Conservation (phyloP, 2,329 filamentous ascomycete genomes). For the Lachnellula arida region DNA sequence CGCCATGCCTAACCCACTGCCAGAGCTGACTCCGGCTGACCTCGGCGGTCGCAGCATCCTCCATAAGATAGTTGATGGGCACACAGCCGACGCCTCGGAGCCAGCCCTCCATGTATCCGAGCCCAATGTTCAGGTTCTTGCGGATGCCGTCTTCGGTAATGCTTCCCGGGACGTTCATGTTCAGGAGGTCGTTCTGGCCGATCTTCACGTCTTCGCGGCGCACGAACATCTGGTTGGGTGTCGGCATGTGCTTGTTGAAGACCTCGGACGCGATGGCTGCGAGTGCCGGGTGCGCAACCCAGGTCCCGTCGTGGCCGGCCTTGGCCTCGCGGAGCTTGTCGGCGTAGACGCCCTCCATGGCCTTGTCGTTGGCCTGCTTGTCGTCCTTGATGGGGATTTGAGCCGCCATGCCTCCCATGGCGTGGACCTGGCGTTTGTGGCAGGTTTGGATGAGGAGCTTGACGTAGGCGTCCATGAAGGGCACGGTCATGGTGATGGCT, state of each 20-base stretch:
- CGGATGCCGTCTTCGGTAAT: slow-evolving; percentile 93
- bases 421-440: slow-evolving; percentile 94
- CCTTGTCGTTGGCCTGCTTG: slow-evolving; percentile 81
- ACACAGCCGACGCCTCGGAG: slow-evolving; percentile 91
- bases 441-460: slow-evolving; percentile 98
- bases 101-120: slow-evolving; percentile 99
- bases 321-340: slow-evolving; percentile 96
- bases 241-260: slow-evolving; percentile 98
- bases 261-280: slow-evolving; percentile 83
- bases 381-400: slow-evolving; percentile 99
- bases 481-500: slow-evolving; percentile 92
- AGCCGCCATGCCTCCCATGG: slow-evolving; percentile 98
- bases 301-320: slow-evolving; percentile 92
- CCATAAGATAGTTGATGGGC: slow-evolving; percentile 97
- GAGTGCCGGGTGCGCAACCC: slow-evolving; percentile 94
- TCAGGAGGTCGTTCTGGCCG: slow-evolving; percentile 83
- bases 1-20: slow-evolving; percentile 81
- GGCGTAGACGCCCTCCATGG: slow-evolving; percentile 87
- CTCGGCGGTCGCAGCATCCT: slow-evolving; percentile 95
- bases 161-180: slow-evolving; percentile 94
- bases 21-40: slow-evolving; percentile 91
- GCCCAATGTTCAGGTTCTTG: slow-evolving; percentile 95
- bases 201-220: slow-evolving; percentile 87
- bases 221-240: slow-evolving; percentile 90
- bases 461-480: slow-evolving; percentile 97